Evolutionary conservation across 306 rosid species (phyloP), one percentile per base, ranked within the genome.

Genomic region (Cyclanthera cordifolia): DNA sequence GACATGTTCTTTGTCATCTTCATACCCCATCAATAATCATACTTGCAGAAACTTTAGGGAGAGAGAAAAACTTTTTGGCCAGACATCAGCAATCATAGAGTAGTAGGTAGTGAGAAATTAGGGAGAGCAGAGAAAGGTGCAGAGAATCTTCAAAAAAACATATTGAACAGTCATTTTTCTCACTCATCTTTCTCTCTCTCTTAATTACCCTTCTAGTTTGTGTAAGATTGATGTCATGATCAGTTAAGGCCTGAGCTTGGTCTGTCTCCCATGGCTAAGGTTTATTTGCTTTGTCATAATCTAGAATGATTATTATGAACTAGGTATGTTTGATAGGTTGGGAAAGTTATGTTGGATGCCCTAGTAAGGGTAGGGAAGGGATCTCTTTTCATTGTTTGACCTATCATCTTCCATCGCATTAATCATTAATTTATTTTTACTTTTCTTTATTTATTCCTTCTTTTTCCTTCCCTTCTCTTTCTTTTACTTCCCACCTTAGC

Each of bases 1-100:
- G 82, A 86, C 82, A 87, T 87, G 84, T 76, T 72, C 27, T 87
- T 86, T 93, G 88, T 86, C 91, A 82, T 86, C 76, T 57, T 37
- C 67, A 25, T 57, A 46, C 52, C 53, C 57, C 27, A 12, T 60
- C 53, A 61, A 45, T 68, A 75, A 58, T 71, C 63, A 41, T 71
- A 23, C 45, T 71, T 43, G 12, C 43, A 53, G 30, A 69, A 69
- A 15, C 20, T 16, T 39, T 37, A 61, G 20, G 23, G 37, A 64
- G 52, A 41, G 53, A 43, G 53, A 45, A 16, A 45, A 13, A 66
- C 71, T 24, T 66, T 66, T 46, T 45, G 32, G 75, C 52, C 60
- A 78, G 80, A 79, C 67, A 60, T 37, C 19, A 46, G 79, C 76
- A 82, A 78, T 89, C 79, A 82, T 84, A 60, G 79, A 58, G 73